These are phyloP conservation scores for Neonectria sp. DNA, from an alignment of 2,329 filamentous ascomycete genomes.

Conservation along the genomic window DNA sequence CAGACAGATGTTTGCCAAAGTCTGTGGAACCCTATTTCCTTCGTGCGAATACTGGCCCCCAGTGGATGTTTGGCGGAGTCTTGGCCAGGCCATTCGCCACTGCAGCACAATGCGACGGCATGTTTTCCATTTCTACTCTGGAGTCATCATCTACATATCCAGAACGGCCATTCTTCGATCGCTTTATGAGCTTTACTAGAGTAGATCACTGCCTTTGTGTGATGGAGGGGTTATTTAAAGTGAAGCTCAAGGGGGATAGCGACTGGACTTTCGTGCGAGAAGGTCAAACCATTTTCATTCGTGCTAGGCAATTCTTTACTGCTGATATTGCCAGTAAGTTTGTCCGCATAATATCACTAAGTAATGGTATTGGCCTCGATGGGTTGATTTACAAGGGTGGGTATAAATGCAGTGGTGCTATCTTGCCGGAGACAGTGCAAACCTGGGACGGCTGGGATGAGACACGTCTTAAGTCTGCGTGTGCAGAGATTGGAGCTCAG, in stretches of 20 bases:
- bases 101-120: neutral
- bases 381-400: conserved; percentile 14
- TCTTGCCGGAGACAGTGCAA: conserved; percentile 7
- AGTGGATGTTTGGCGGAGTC: conserved; percentile 19
- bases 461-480: conserved; percentile 19
- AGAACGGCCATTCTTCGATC: conserved; percentile 19
- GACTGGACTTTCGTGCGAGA: neutral
- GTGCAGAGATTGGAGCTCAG: conserved; percentile 24
- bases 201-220: conserved; percentile 14
- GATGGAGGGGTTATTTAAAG: neutral
- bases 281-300: conserved; percentile 4
- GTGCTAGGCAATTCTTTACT: conserved; percentile 18
- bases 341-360: neutral
- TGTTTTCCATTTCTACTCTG: conserved; percentile 9
- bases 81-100: conserved; percentile 5
- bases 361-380: conserved; percentile 11
- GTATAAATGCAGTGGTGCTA: neutral
- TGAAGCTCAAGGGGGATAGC: conserved; percentile 11
- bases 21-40: conserved; percentile 9
- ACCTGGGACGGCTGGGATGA: conserved; percentile 25
- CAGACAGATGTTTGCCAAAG: neutral
- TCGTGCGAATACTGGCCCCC: conserved; percentile 7
- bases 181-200: conserved; percentile 15
- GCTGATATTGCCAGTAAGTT: conserved; percentile 12
- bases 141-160: conserved; percentile 9